Conservation (phyloP, 352 stramenopile species). For the Globisporangium takayamanum region DNA sequence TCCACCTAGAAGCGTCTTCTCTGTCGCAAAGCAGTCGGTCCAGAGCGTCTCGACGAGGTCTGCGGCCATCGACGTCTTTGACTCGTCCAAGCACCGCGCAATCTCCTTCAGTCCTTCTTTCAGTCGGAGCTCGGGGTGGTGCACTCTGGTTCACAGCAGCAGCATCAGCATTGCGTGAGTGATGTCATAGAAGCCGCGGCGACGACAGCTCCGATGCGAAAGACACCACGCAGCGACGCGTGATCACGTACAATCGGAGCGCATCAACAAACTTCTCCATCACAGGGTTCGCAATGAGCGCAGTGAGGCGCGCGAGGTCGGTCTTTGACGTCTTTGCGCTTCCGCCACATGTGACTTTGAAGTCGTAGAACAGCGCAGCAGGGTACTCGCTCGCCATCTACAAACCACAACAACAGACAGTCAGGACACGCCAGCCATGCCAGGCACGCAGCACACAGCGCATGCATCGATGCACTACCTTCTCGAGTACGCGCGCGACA, state of each 20-base stretch:
- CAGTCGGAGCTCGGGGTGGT: constrained; percentile 72
- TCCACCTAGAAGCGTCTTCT: constrained; percentile 38
- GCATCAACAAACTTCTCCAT: constrained; percentile 83
- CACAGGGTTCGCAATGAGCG: constrained; percentile 50
- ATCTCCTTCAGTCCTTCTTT: constrained; percentile 75
- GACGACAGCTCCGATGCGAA: not conserved
- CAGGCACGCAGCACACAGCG: not conserved
- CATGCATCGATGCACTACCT: constrained; percentile 27
- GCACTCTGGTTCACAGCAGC: constrained; percentile 34
- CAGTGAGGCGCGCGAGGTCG: constrained; percentile 41
- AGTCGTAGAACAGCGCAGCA: constrained; percentile 76
- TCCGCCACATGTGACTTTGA: constrained; percentile 53
- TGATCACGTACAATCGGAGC: constrained; percentile 46
- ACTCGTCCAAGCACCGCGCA: constrained; percentile 51
- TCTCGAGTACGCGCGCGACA: constrained; percentile 61
- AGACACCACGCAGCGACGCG: not conserved
- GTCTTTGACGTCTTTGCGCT: constrained; percentile 29
- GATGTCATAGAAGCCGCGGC: not conserved
- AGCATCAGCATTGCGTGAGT: not conserved
- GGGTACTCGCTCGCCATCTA: constrained; percentile 74
- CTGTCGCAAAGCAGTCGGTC: constrained; percentile 56
- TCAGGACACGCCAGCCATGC: not conserved
- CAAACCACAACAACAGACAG: not conserved
- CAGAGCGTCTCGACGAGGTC: constrained; percentile 35
- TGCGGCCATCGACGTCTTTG: constrained; percentile 25